A percentile compares a stretch with the other conserved stretches of the same genome.
Evolutionary conservation across 2,329 filamentous ascomycete genomes (phyloP).

Genomic region (Periconia macrospinosa): DNA sequence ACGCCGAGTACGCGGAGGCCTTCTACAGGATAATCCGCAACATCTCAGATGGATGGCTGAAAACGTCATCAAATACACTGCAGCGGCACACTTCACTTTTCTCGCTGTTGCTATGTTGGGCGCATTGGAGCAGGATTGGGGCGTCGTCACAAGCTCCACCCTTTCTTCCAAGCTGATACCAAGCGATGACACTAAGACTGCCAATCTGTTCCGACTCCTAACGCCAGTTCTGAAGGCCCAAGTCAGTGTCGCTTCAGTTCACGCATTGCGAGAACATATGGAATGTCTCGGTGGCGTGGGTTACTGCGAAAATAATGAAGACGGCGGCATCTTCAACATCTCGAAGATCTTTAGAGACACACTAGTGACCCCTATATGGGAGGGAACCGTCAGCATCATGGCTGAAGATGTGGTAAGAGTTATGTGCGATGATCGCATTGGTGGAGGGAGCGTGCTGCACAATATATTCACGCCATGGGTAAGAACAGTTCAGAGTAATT

Average conservation of each 20-base stretch:
- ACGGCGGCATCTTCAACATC: slow-evolving; percentile 62
- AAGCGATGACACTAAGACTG: slow-evolving; percentile 13
- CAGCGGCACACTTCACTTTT: slow-evolving; percentile 58
- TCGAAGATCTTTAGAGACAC: slow-evolving; percentile 68
- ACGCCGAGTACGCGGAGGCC: slow-evolving; percentile 53
- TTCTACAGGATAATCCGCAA: slow-evolving; percentile 56
- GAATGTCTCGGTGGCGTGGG: slow-evolving; percentile 68
- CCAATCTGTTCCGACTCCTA: slow-evolving; percentile 23
- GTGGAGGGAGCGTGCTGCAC: slow-evolving; percentile 21
- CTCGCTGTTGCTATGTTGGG: slow-evolving; percentile 60
- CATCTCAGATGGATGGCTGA: slow-evolving; percentile 63
- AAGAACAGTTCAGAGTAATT: not conserved
- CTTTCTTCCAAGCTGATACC: slow-evolving; percentile 24
- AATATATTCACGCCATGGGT: slow-evolving; percentile 26
- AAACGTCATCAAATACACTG: slow-evolving; percentile 59
- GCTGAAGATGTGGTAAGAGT: slow-evolving; percentile 56
- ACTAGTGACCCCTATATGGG: slow-evolving; percentile 68
- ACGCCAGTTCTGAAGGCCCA: slow-evolving; percentile 30
- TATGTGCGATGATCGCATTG: slow-evolving; percentile 37
- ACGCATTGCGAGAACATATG: slow-evolving; percentile 60
- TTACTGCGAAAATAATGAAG: slow-evolving; percentile 64
- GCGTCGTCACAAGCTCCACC: slow-evolving; percentile 25
- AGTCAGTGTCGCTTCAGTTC: slow-evolving; percentile 37
- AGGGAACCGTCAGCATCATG: slow-evolving; percentile 73
- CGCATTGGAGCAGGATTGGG: slow-evolving; percentile 51